A percentile compares a stretch with the other conserved stretches of the same genome.
Evolutionary conservation across 2,329 filamentous ascomycete species (phyloP).

Genomic region (Emmonsiellopsis sp.): DNA sequence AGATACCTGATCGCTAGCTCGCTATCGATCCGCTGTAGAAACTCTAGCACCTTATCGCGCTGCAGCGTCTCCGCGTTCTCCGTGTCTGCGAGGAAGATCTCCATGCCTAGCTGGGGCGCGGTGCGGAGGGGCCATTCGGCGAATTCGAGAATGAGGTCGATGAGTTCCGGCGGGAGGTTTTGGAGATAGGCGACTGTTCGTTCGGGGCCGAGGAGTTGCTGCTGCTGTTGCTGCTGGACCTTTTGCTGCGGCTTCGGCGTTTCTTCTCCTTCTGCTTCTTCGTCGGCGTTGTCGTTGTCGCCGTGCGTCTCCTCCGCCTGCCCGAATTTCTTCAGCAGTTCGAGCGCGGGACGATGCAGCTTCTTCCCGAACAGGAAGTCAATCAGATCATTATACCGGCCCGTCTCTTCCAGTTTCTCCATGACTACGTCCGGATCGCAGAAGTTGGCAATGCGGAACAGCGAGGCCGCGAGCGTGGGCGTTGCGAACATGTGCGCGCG

Average conservation of each 20-base stretch:
- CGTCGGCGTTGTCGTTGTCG: neutral
- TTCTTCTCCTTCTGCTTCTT: constrained; percentile 19
- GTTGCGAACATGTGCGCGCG: constrained; percentile 88
- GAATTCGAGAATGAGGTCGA: constrained; percentile 86
- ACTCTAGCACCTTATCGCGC: constrained; percentile 63
- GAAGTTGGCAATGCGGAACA: constrained; percentile 95
- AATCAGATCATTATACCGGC: constrained; percentile 86
- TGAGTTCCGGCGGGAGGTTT: constrained; percentile 72
- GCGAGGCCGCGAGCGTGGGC: constrained; percentile 71
- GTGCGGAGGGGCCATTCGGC: constrained; percentile 74
- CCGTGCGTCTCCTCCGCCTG: constrained; percentile 34
- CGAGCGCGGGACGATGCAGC: constrained; percentile 76
- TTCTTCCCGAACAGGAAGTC: constrained; percentile 96
- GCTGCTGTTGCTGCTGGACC: constrained; percentile 5
- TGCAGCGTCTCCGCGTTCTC: constrained; percentile 90
- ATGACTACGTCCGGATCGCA: constrained; percentile 94
- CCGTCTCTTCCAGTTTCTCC: constrained; percentile 78
- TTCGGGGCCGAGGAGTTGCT: constrained; percentile 65
- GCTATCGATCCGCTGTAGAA: constrained; percentile 59
- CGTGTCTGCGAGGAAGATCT: constrained; percentile 85
- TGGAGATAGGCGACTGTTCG: constrained; percentile 87
- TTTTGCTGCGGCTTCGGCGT: constrained; percentile 11
- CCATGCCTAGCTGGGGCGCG: constrained; percentile 71
- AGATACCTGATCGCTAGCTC: constrained; percentile 71
- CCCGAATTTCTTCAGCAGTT: constrained; percentile 73